phyloP scores from a whole-genome alignment of 305 asterid species.

The Solanum aculeatissimum region DNA sequence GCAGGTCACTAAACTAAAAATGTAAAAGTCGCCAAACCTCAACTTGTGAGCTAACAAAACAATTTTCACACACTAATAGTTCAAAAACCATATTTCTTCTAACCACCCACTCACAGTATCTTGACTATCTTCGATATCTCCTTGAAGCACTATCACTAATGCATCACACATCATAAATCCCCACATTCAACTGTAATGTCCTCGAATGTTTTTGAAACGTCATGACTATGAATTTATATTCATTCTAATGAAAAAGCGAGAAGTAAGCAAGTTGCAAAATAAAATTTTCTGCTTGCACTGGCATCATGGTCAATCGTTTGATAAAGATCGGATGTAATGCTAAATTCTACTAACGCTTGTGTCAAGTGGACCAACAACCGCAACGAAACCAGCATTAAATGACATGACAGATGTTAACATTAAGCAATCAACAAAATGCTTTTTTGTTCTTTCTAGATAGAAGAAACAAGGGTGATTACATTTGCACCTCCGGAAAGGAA shows the following conservation, averaged over 20 bases:
- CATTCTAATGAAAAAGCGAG: no score
- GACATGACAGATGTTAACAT: not conserved
- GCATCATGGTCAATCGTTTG: not conserved
- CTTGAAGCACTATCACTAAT: not conserved
- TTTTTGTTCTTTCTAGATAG: not conserved
- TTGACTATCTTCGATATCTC: not conserved
- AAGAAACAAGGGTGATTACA: not conserved
- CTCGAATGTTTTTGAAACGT: not conserved
- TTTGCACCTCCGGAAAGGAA: not conserved
- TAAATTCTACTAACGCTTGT: not conserved
- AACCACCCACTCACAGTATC: not conserved
- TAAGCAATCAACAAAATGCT: not conserved
- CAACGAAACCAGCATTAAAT: not conserved
- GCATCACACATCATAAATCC: not conserved
- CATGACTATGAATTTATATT: no score
- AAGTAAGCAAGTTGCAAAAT: not conserved
- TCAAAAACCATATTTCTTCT: not conserved
- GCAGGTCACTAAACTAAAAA: not conserved
- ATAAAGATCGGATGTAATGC: not conserved
- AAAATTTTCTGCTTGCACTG: not conserved
- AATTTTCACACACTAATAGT: not conserved
- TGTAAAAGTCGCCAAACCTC: not conserved
- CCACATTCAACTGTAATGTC: not conserved
- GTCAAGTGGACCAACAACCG: not conserved
- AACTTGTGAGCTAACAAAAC: not conserved